Base-by-base conservation (phyloP, 805 yeast genomes). In the Limtongia smithiae region DNA sequence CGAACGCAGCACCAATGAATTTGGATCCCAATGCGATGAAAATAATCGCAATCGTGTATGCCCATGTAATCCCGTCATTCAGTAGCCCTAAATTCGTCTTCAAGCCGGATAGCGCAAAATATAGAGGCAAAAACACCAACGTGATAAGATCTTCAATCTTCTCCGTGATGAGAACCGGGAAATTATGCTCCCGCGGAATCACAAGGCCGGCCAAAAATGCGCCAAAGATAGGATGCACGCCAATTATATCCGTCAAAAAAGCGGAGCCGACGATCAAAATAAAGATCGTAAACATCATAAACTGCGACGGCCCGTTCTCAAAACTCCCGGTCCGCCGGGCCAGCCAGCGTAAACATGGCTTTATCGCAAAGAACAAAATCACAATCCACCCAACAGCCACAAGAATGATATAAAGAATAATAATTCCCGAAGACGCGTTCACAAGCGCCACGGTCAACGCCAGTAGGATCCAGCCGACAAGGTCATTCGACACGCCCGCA, bases 161-260 rank as follows among this genome's bases (percentile, higher is more conserved):
- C 57, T 81, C 86, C 1, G 87, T 82, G 41, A 85, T 69, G 35
- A 75, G 77, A 34, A 83, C 76, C 15, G 82, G 88, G 62, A 81
- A 83, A 15, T 83, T 83, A 59, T 82, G 79, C 42, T 85, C 89
- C 59, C 91, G 72, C 6, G 94, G 94, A 6, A 85, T 77, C 43
- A 85, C 78, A 27, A 82, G 70, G 3, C 95, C 95, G 11, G 81
- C 79, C 67, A 85, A 73, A 60, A 85, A 85, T 0, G 91, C 93
- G 36, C 94, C 95, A 66, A 85, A 85, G 58, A 85, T 85, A 0
- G 93, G 85, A 66, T 85, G 94, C 9, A 84, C 91, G 3, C 94
- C 95, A 54, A 85, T 82, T 48, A 85, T 83, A 63, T 84, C 90
- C 1, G 94, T 85, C 64, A 79, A 83, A 66, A 85, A 85, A 1